Conservation (phyloP, 495 filamentous ascomycete genomes). For the Tuber calosporum region DNA sequence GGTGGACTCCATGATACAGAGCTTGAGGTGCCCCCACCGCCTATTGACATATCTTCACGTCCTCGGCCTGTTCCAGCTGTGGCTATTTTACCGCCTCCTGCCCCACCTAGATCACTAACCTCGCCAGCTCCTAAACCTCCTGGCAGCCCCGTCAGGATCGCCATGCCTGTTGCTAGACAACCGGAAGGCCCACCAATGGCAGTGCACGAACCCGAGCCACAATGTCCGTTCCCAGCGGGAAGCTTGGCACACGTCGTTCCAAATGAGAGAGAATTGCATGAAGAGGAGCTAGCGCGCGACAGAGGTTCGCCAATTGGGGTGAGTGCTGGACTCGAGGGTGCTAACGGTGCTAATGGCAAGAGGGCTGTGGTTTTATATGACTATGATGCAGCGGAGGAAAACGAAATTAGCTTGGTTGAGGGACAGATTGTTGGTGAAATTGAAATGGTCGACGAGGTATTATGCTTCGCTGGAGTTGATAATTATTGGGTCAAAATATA, state of each 20-base stretch:
- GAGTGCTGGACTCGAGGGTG: conserved; percentile 47
- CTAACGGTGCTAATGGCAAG: conserved; percentile 47
- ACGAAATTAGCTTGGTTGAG: conserved; percentile 87
- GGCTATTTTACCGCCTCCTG: conserved; percentile 53
- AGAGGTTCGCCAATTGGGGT: conserved; percentile 57
- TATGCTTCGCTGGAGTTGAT: background rate
- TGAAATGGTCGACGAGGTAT: conserved; percentile 78
- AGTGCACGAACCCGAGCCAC: conserved; percentile 46
- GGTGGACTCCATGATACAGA: conserved; percentile 42
- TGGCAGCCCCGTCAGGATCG: conserved; percentile 64
- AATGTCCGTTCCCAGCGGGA: conserved; percentile 49
- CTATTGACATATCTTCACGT: conserved; percentile 55
- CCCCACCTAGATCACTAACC: conserved; percentile 54
- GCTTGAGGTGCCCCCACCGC: conserved; percentile 52
- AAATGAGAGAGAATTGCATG: conserved; percentile 56
- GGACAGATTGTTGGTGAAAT: conserved; percentile 89
- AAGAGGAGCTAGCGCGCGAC: conserved; percentile 57
- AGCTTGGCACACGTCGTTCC: conserved; percentile 56
- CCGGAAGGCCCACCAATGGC: conserved; percentile 46
- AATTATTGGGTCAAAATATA: background rate
- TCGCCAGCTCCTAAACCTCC: conserved; percentile 50
- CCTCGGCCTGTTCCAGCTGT: conserved; percentile 43
- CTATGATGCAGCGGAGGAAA: conserved; percentile 95
- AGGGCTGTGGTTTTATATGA: conserved; percentile 82
- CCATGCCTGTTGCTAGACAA: conserved; percentile 71